Evolutionary conservation across 371 early-diverging fungal species (phyloP).

Genomic region (Zychaea mexicana): DNA sequence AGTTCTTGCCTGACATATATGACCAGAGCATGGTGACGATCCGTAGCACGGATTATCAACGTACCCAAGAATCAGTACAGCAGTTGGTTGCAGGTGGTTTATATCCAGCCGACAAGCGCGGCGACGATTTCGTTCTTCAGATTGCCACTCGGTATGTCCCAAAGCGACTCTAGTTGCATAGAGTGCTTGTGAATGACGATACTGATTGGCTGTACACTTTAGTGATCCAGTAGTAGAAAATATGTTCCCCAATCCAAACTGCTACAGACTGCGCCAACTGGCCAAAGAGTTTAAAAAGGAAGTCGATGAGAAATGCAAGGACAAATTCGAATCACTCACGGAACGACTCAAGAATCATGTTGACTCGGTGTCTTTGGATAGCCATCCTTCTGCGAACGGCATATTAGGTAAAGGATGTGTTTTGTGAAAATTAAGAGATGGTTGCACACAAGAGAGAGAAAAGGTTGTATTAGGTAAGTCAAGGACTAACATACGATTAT

Average conservation of each 20-base stretch:
- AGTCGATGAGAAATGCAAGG: conserved; percentile 34
- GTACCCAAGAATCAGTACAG: conserved; percentile 78
- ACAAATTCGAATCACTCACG: conserved; percentile 28
- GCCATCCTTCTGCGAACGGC: conserved; percentile 55
- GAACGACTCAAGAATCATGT: conserved; percentile 36
- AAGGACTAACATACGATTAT: no score
- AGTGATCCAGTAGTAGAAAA: conserved; percentile 48
- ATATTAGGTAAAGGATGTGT: conserved; percentile 48
- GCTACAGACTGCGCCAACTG: conserved; percentile 37
- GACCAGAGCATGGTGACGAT: conserved; percentile 56
- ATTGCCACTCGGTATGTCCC: conserved; percentile 45
- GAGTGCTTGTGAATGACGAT: no score
- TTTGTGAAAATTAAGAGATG: no score
- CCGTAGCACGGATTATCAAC: conserved; percentile 68
- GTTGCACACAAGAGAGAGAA: no score
- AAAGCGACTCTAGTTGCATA: no score
- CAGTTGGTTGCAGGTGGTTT: conserved; percentile 68
- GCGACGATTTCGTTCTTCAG: conserved; percentile 28
- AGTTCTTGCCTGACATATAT: conserved; percentile 43
- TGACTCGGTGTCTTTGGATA: conserved; percentile 38
- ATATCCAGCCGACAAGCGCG: conserved; percentile 52
- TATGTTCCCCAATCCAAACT: conserved; percentile 49
- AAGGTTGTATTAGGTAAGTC: no score
- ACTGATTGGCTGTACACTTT: no score
- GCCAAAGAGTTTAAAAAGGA: conserved; percentile 34